A percentile compares a stretch with the other conserved stretches of the same genome.
phyloP scores from a whole-genome alignment of 257 asterid species.

The Solanum bulbocastanum region DNA sequence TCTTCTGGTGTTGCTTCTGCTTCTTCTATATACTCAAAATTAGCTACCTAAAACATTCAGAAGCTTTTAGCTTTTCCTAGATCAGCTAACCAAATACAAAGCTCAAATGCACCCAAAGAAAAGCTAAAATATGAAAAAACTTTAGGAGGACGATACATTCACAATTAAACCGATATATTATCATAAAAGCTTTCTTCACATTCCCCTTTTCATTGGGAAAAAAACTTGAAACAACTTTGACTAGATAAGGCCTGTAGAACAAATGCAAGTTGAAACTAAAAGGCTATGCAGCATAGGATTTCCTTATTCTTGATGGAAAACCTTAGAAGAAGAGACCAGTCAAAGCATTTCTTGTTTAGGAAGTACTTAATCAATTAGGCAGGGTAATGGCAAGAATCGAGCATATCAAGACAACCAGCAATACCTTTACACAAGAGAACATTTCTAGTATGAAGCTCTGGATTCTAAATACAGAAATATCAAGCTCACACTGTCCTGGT shows the following conservation, averaged over 20 bases:
- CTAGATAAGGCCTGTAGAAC: not conserved
- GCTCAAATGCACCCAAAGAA: not conserved
- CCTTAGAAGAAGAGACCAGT: not conserved
- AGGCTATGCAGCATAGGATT: not conserved
- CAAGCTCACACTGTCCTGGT: not conserved
- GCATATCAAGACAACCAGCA: not conserved
- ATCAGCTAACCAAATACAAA: not conserved
- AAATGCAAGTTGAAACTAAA: not conserved
- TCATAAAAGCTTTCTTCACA: not conserved
- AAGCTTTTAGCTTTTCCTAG: not conserved
- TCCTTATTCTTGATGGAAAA: not conserved
- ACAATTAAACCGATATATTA: not conserved
- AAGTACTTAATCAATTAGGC: not conserved
- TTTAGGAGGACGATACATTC: not conserved
- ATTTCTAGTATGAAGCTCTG: not conserved
- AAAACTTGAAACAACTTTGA: not conserved
- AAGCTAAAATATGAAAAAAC: not conserved
- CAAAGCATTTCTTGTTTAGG: not conserved
- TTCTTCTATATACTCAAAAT: conserved; percentile 84
- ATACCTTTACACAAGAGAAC: not conserved
- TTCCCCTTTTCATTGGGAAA: not conserved
- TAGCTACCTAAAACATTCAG: conserved; percentile 68
- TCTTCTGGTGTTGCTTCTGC: conserved; percentile 63
- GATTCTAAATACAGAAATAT: not conserved
- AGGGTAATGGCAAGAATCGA: not conserved